Evolutionary conservation across 2,329 filamentous ascomycete genomes (phyloP).

Genomic region (Ramularia collo-cygni): DNA sequence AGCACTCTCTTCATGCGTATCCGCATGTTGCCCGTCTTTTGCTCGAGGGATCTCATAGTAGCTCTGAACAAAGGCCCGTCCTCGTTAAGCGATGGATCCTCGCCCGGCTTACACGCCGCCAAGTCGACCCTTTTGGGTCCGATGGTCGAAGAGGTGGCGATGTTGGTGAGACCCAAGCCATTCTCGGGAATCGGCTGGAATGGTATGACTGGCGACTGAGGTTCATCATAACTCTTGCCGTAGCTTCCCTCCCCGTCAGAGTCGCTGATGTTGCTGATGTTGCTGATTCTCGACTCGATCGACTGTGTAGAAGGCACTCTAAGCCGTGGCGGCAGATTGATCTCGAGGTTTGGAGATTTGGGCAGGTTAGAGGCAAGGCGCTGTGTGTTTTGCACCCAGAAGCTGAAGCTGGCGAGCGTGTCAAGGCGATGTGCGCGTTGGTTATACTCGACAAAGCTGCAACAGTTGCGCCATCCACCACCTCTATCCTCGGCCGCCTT

Average conservation of each 20-base stretch:
- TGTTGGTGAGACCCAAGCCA: slow-evolving; percentile 36
- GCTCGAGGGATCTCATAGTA: slow-evolving; percentile 91
- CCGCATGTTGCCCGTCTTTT: slow-evolving; percentile 93
- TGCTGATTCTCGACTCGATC: slow-evolving; percentile 70
- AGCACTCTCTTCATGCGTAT: slow-evolving; percentile 92
- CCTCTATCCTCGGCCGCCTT: slow-evolving; percentile 73
- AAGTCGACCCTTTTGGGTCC: slow-evolving; percentile 72
- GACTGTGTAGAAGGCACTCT: slow-evolving; percentile 83
- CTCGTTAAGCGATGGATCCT: slow-evolving; percentile 77
- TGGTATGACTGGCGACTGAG: slow-evolving; percentile 36
- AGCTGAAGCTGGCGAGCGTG: slow-evolving; percentile 85
- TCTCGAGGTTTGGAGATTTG: slow-evolving; percentile 59
- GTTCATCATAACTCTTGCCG: slow-evolving; percentile 37
- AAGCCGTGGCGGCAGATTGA: slow-evolving; percentile 51
- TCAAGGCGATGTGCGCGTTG: slow-evolving; percentile 82
- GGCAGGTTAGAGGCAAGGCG: slow-evolving; percentile 35
- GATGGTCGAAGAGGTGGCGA: slow-evolving; percentile 32
- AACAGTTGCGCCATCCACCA: slow-evolving; percentile 91
- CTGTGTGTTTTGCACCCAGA: slow-evolving; percentile 70
- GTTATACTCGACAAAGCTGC: slow-evolving; percentile 97
- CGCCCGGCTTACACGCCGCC: slow-evolving; percentile 73
- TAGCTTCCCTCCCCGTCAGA: slow-evolving; percentile 48
- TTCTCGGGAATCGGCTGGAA: slow-evolving; percentile 45
- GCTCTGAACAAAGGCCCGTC: slow-evolving; percentile 94
- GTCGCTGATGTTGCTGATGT: slow-evolving; percentile 56